A percentile compares a stretch with the other conserved stretches of the same genome.
Conservation (phyloP, 1,284 basidiomycete genomes). For the Apiotrichum mycotoxinovorans region DNA sequence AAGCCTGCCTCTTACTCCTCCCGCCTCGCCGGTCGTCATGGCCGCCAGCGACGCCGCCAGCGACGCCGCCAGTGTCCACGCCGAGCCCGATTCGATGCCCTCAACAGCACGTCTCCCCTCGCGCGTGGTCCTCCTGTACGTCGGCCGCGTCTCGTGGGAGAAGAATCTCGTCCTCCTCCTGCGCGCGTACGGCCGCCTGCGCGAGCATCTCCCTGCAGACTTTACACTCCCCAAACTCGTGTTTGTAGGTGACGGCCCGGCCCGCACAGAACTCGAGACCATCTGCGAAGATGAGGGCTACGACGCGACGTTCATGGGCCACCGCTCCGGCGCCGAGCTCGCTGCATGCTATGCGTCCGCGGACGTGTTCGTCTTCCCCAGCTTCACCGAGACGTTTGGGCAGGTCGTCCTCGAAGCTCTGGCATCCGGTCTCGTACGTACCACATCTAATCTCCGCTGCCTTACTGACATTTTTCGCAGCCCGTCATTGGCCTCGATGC, state of each 20-base stretch:
- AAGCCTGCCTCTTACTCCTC: conserved; percentile 44
- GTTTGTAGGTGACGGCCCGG: conserved; percentile 59
- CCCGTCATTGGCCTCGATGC: conserved; percentile 59
- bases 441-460: background rate
- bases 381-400: conserved; percentile 58
- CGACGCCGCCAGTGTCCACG: background rate
- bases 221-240: conserved; percentile 52
- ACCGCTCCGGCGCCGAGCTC: conserved; percentile 50
- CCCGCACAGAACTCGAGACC: conserved; percentile 51
- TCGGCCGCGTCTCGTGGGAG: conserved; percentile 55
- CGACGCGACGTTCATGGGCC: conserved; percentile 56
- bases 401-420: conserved; percentile 59
- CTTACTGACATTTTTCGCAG: conserved; percentile 8
- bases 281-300: conserved; percentile 52
- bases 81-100: conserved; percentile 24
- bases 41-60: conserved; percentile 10
- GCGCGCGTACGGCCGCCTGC: conserved; percentile 51
- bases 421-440: conserved; percentile 53
- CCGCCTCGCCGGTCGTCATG: conserved; percentile 30
- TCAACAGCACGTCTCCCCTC: conserved; percentile 12
- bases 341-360: conserved; percentile 55
- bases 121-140: conserved; percentile 47
- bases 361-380: conserved; percentile 57
- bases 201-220: conserved; percentile 23
- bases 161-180: conserved; percentile 60